phyloP scores from a whole-genome alignment of 75 land plant genomes.

The Sequoia sempervirens region DNA sequence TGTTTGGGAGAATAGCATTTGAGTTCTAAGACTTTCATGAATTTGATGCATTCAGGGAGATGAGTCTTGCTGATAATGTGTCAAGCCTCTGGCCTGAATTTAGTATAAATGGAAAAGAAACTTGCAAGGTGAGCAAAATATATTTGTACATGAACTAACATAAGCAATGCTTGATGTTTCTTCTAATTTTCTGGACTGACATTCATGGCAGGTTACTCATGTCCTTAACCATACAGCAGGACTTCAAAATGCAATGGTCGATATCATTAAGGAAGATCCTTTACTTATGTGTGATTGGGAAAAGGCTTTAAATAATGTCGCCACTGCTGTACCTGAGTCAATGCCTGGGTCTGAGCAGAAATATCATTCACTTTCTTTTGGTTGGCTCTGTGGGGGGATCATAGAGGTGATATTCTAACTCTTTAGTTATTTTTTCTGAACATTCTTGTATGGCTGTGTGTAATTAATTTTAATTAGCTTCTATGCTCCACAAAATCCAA shows the following conservation, averaged over 20 bases:
- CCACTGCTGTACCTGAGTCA: conserved; percentile 60
- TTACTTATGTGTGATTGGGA: conserved; percentile 77
- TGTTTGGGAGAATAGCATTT: not conserved
- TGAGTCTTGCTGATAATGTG: conserved; percentile 70
- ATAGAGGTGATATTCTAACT: conserved; percentile 59
- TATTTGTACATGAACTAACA: not conserved
- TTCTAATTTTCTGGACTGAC: not conserved
- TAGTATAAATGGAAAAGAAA: conserved; percentile 64
- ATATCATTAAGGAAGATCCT: conserved; percentile 56
- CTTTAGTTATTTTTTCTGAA: not conserved
- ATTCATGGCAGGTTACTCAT: conserved; percentile 65
- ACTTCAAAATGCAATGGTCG: conserved; percentile 75
- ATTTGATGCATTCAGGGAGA: conserved; percentile 40
- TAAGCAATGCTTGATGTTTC: not conserved
- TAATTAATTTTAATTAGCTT: not conserved
- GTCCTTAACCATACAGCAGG: conserved; percentile 94
- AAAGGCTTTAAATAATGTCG: conserved; percentile 53
- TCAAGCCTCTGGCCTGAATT: conserved; percentile 87
- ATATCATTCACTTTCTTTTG: conserved; percentile 86
- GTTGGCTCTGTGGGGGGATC: conserved; percentile 95
- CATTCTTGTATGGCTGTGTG: too few relatives aligned
- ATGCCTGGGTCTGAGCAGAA: conserved; percentile 75
- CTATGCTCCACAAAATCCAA: not conserved
- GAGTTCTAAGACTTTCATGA: not conserved
- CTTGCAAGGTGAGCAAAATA: conserved; percentile 53